Evolutionary conservation across 495 filamentous ascomycete species (phyloP).

Genomic region (Bombardia bombarda): DNA sequence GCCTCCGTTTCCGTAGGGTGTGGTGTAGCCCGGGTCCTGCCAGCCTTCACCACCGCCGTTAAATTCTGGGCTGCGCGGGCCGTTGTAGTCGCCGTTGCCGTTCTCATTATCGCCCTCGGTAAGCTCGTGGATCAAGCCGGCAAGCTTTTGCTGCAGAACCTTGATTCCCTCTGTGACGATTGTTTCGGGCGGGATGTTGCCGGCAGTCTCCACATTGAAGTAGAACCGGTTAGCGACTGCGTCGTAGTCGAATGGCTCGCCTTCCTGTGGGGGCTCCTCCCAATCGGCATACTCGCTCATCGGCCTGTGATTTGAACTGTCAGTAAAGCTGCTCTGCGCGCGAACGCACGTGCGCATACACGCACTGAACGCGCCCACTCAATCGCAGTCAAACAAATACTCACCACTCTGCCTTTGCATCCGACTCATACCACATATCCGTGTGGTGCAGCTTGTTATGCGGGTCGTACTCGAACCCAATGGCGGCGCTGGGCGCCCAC

Average conservation of each 20-base stretch:
- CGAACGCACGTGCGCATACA: no score
- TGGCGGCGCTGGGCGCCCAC: constrained; percentile 84
- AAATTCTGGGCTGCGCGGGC: constrained; percentile 54
- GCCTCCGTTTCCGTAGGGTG: constrained; percentile 57
- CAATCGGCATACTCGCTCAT: constrained; percentile 75
- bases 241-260: constrained; percentile 83
- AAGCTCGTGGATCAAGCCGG: constrained; percentile 70
- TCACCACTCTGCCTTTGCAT: constrained; percentile 82
- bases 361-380: no score
- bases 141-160: constrained; percentile 83
- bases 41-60: constrained; percentile 47
- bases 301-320: constrained; percentile 63
- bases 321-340: no score
- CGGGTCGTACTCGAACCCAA: constrained; percentile 97
- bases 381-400: no score
- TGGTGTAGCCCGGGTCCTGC: constrained; percentile 63
- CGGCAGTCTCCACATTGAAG: constrained; percentile 84
- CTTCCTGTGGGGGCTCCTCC: constrained; percentile 76
- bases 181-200: constrained; percentile 75
- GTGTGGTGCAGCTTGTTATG: constrained; percentile 86
- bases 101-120: constrained; percentile 45
- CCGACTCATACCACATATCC: constrained; percentile 88
- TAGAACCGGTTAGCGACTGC: constrained; percentile 80
- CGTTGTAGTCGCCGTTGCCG: constrained; percentile 48
- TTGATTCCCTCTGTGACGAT: constrained; percentile 86